Percentiles rank a stretch among this genome's conserved stretches.
phyloP scores from a whole-genome alignment of 73 alveolate genomes.

The Paramecium bursaria region DNA sequence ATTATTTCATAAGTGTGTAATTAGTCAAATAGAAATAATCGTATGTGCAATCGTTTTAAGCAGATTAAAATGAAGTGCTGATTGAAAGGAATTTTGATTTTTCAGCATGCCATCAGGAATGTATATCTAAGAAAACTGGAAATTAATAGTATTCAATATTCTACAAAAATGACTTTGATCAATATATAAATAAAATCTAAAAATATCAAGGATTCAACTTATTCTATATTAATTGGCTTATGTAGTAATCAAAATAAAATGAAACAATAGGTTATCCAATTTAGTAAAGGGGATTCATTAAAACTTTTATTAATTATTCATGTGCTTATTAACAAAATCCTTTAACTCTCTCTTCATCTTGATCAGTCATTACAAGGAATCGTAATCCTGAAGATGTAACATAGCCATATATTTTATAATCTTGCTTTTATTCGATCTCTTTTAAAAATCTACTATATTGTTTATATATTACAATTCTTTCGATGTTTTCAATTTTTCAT shows the following conservation, averaged over 20 bases:
- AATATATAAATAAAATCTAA: background rate
- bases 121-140: no score
- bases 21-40: no score
- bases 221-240: background rate
- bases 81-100: no score
- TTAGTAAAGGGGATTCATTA: constrained; percentile 54
- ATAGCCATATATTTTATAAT: constrained; percentile 47
- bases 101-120: no score
- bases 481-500: constrained; percentile 40
- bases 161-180: no score
- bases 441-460: constrained; percentile 8
- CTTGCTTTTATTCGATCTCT: constrained; percentile 36
- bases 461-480: constrained; percentile 22
- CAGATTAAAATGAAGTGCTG: no score
- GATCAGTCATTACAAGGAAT: constrained; percentile 39
- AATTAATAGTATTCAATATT: no score
- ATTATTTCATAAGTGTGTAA: no score
- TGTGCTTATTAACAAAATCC: constrained; percentile 57
- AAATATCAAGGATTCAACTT: constrained; percentile 22
- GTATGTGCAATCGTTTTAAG: no score
- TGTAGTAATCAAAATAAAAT: constrained; percentile 28
- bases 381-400: constrained; percentile 53
- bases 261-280: constrained; percentile 35
- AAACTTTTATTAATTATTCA: constrained; percentile 52
- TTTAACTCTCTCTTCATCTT: constrained; percentile 60